Base-by-base conservation (phyloP, 2,329 filamentous ascomycete genomes). In the Calcarisporium arbuscula region DNA sequence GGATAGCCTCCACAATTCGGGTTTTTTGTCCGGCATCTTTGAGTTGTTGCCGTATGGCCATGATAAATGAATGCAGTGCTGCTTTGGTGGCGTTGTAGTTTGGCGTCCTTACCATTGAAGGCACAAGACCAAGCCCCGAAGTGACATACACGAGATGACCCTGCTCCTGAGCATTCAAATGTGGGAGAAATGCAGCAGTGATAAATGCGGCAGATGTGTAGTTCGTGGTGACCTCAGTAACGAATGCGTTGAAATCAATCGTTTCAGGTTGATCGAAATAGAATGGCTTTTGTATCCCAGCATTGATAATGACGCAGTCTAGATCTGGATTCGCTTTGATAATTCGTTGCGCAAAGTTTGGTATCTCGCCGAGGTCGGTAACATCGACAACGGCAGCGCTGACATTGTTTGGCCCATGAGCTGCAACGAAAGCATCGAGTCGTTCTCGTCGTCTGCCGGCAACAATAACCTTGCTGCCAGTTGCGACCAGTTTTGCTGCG, bases 241-340 rank as follows among this genome's bases (percentile, higher is more conserved):
- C 44, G 18, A 55, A 54, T 4, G 41, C 41, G 2, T 28, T 50
- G 28, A 60, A 42, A n/a, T 50, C 43, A 29, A 57, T 45, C 23
- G 35, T 37, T 32, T 19, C 23, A 2, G 47, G 40, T 8, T 34
- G 19, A 25, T 33, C 28, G 8, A 47, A 14, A 42, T 47, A 15
- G 46, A 68, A 45, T 1, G 45, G 46, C 15, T 55, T 57, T 50
- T 80, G 74, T 23, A 71, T 57, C 19, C 73, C 74, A 0, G 74
- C 67, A 50, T 79, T 79, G 35, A 79, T 57, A 36, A 79, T 52
- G 19, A 80, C 50, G 42, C 64, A 67, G 52, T 78, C 73, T 19
- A 80, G 64, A 19, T 65, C 55, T 0, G 73, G 69, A 46, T 72
- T 61, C 1, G 35, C 34, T 10, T 42, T 23, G 16, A 42, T 30